Conservation (phyloP, 768 basidiomycete genomes). For the Phaffia australis region DNA sequence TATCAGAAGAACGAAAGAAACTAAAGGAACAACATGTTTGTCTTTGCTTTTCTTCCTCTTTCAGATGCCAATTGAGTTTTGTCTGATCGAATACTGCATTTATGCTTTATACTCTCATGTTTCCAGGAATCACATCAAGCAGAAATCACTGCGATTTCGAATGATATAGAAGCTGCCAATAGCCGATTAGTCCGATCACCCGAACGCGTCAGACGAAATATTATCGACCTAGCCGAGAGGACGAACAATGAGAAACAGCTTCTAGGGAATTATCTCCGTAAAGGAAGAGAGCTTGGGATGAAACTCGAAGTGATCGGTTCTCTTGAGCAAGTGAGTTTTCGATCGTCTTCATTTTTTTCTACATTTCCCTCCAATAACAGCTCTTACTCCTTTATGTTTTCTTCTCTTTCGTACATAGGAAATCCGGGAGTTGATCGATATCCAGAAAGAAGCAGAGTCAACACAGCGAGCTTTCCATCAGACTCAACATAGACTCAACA, state of each 20-base stretch:
- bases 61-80: neutral
- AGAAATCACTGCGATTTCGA: conserved; percentile 42
- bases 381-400: neutral
- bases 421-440: conserved; percentile 58
- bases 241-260: conserved; percentile 61
- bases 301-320: conserved; percentile 59
- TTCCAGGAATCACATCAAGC: conserved; percentile 40
- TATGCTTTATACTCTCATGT: neutral
- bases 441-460: conserved; percentile 61
- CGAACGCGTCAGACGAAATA: conserved; percentile 73
- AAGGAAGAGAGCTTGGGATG: conserved; percentile 62
- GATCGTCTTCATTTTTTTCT: neutral
- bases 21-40: conserved; percentile 49
- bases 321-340: conserved; percentile 56
- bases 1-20: neutral
- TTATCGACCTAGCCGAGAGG: conserved; percentile 58
- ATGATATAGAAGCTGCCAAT: conserved; percentile 54
- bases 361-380: no score
- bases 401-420: conserved; percentile 43
- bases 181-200: conserved; percentile 82
- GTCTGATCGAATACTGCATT: neutral
- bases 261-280: conserved; percentile 55
- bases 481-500: conserved; percentile 52
- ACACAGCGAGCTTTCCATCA: conserved; percentile 55
- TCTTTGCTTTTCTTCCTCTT: neutral